Evolutionary conservation across 495 filamentous ascomycete genomes (phyloP).

Genomic region (Penicillium robsamsonii): DNA sequence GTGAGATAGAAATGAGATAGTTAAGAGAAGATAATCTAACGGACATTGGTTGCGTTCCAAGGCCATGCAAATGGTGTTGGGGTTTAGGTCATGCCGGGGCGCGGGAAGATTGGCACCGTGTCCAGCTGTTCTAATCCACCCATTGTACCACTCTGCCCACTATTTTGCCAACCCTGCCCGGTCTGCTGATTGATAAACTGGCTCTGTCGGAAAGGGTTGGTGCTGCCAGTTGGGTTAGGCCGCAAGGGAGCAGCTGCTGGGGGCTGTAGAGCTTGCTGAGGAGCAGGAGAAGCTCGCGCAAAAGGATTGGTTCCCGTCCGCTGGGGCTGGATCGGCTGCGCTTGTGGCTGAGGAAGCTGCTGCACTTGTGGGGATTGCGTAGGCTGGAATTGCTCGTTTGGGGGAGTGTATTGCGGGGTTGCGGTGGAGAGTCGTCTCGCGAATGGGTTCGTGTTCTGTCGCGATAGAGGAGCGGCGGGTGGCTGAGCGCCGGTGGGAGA

Average conservation of each 20-base stretch:
- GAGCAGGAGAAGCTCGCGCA: slow-evolving; percentile 44
- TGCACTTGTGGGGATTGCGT: slow-evolving; percentile 38
- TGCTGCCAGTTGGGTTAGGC: slow-evolving; percentile 77
- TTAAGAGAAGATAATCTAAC: slow-evolving; percentile 13
- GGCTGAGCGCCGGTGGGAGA: slow-evolving; percentile 44
- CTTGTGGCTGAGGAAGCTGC: slow-evolving; percentile 30
- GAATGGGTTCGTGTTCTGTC: slow-evolving; percentile 85
- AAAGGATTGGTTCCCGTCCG: slow-evolving; percentile 55
- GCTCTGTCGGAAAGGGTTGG: slow-evolving; percentile 91
- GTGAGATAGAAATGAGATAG: slow-evolving; percentile 8
- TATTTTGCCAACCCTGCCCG: slow-evolving; percentile 80
- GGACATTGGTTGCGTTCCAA: slow-evolving; percentile 2
- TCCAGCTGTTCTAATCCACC: slow-evolving; percentile 78
- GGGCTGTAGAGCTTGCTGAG: slow-evolving; percentile 38
- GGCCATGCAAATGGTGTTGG: background rate
- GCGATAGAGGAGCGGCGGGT: slow-evolving; percentile 46
- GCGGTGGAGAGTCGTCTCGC: slow-evolving; percentile 55
- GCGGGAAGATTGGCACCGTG: slow-evolving; percentile 82
- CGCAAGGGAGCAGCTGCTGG: slow-evolving; percentile 51
- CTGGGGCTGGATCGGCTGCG: slow-evolving; percentile 39
- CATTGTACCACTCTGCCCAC: slow-evolving; percentile 68
- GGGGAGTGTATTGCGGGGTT: slow-evolving; percentile 33
- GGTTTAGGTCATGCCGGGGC: slow-evolving; percentile 55
- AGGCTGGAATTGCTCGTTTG: slow-evolving; percentile 31
- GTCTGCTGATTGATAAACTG: slow-evolving; percentile 84